Percentiles rank a stretch among this genome's conserved stretches.
phyloP scores from a whole-genome alignment of 176 grass and related monocot species.

The Carex cristatella region DNA sequence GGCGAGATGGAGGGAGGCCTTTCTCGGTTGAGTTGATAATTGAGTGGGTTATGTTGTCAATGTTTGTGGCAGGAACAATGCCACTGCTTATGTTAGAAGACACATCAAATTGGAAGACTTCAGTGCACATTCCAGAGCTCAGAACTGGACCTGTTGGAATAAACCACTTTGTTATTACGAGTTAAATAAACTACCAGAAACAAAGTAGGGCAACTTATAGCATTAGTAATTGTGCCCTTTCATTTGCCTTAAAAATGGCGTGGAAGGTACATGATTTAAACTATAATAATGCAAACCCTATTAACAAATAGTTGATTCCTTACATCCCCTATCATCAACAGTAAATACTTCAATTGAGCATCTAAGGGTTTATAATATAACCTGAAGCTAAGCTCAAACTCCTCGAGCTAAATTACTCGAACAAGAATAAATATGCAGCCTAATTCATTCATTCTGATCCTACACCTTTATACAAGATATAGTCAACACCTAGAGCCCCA shows the following conservation, averaged over 20 bases:
- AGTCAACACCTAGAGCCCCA: not conserved
- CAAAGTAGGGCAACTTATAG: not conserved
- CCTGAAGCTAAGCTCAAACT: not conserved
- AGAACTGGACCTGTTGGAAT: constrained; percentile 67
- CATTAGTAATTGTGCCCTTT: not conserved
- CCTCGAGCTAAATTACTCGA: not conserved
- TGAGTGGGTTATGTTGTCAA: constrained; percentile 43
- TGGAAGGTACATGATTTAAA: not conserved
- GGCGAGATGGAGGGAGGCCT: constrained; percentile 14
- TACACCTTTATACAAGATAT: not conserved
- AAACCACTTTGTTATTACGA: constrained; percentile 1
- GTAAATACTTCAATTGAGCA: not conserved
- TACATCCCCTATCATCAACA: not conserved
- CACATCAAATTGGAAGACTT: constrained; percentile 89
- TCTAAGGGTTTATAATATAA: not conserved
- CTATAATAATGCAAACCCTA: not conserved
- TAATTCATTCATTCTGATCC: not conserved
- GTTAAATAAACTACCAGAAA: constrained; percentile 18
- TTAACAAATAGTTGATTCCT: not conserved
- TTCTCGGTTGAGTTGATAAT: constrained; percentile 53
- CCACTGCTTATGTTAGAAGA: constrained; percentile 39
- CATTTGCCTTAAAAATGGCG: not conserved
- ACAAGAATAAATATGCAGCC: not conserved
- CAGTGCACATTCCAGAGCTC: constrained; percentile 91
- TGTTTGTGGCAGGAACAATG: constrained; percentile 57